Percentiles rank a stretch among this genome's conserved stretches.
phyloP scores from a whole-genome alignment of 441 rosid species.

The Flueggea neowawraea region DNA sequence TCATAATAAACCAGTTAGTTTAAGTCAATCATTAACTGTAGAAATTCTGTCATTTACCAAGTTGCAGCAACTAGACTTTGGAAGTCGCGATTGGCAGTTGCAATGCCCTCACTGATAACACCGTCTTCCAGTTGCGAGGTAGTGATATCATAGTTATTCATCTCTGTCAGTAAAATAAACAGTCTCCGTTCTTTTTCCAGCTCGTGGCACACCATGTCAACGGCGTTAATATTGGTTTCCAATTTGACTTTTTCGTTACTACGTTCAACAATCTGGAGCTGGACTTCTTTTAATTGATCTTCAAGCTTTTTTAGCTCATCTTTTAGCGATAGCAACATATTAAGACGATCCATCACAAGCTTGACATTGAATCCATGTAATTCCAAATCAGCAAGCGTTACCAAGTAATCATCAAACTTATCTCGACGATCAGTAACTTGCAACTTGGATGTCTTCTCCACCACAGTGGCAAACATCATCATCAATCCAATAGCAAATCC shows the following conservation, averaged over 20 bases:
- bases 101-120: constrained; percentile 9
- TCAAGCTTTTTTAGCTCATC: constrained; percentile 27
- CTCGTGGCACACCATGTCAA: no score
- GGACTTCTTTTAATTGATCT: constrained; percentile 28
- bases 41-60: no score
- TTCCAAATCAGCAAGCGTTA: constrained; percentile 51
- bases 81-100: no score
- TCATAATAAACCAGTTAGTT: no score
- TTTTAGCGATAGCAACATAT: constrained; percentile 42
- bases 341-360: constrained; percentile 31
- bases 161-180: no score
- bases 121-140: no score
- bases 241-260: constrained; percentile 30
- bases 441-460: constrained; percentile 47
- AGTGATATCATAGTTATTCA: background rate
- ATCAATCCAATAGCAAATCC: constrained; percentile 64
- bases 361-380: constrained; percentile 57
- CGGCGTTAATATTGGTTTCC: no score
- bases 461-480: constrained; percentile 60
- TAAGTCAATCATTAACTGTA: no score
- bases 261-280: constrained; percentile 31
- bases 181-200: no score
- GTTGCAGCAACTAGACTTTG: no score
- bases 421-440: constrained; percentile 37
- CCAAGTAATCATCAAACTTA: constrained; percentile 39